Conservation (phyloP, 75 land plant species). For the Selaginella moellendorffii region DNA sequence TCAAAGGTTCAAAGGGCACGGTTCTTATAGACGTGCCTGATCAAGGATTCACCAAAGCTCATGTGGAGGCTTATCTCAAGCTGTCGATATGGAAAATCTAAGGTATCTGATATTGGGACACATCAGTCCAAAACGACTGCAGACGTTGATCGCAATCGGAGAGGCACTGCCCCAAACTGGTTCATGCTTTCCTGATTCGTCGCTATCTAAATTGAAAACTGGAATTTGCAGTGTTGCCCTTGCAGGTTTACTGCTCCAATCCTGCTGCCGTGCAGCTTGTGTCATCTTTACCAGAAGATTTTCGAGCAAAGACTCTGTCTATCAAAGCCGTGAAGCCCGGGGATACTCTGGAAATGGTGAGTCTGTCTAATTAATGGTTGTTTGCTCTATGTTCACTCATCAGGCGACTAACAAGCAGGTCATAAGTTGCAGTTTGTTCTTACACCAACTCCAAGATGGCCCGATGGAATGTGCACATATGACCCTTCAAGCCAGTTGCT, state of each 20-base stretch:
- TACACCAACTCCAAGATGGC: slow-evolving; percentile 42
- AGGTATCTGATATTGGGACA: slow-evolving; percentile 27
- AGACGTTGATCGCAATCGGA: slow-evolving; percentile 20
- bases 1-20: slow-evolving; percentile 16
- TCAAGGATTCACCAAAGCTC: slow-evolving; percentile 23
- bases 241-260: slow-evolving; percentile 32
- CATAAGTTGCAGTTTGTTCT: slow-evolving; percentile 29
- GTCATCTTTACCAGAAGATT: slow-evolving; percentile 14
- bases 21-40: slow-evolving; percentile 33
- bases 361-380: not conserved
- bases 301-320: slow-evolving; percentile 2
- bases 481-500: slow-evolving; percentile 37
- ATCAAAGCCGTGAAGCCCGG: slow-evolving; percentile 25
- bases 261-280: slow-evolving; percentile 35
- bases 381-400: no score
- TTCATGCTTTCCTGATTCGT: no score
- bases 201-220: no score
- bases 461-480: slow-evolving; percentile 43
- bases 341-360: slow-evolving; percentile 31
- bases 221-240: slow-evolving; percentile 19
- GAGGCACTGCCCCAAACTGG: slow-evolving; percentile 19
- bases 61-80: slow-evolving; percentile 14
- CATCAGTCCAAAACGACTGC: slow-evolving; percentile 31
- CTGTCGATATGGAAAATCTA: slow-evolving; percentile 14
- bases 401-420: slow-evolving; percentile 13